Evolutionary conservation across 2,329 filamentous ascomycete species (phyloP).

Genomic region (Scedosporium boydii): DNA sequence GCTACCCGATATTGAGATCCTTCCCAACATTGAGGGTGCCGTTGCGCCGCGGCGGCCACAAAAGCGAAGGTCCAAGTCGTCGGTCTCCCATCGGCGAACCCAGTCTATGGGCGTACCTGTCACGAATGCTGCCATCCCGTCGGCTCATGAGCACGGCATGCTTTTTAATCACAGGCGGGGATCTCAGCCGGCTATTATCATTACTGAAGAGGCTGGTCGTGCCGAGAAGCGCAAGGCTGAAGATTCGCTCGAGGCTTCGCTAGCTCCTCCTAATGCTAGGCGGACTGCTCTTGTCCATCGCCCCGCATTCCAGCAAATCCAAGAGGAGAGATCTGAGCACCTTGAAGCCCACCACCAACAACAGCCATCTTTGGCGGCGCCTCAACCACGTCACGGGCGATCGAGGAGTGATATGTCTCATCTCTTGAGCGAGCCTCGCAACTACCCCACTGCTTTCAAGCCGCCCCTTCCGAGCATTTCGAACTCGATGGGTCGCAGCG

Average conservation of each 20-base stretch:
- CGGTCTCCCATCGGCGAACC: constrained; percentile 20
- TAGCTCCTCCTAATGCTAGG: background rate
- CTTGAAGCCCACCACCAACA: constrained; percentile 13
- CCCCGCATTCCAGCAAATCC: constrained; percentile 22
- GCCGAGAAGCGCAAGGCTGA: constrained; percentile 5
- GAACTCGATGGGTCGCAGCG: background rate
- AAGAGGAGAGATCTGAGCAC: constrained; percentile 16
- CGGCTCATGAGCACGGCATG: constrained; percentile 6
- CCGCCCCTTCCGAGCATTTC: background rate
- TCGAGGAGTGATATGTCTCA: constrained; percentile 5
- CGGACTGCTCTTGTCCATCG: constrained; percentile 17
- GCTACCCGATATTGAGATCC: constrained; percentile 50
- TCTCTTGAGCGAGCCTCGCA: background rate
- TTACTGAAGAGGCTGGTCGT: background rate
- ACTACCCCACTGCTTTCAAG: background rate
- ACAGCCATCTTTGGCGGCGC: background rate
- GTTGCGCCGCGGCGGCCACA: constrained; percentile 9
- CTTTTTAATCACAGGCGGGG: background rate
- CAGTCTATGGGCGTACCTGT: constrained; percentile 22
- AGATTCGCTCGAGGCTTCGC: background rate
- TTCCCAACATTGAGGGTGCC: constrained; percentile 41
- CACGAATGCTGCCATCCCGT: constrained; percentile 13
- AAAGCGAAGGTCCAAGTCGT: constrained; percentile 15
- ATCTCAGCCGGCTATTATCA: background rate
- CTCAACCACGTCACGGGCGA: background rate